Conservation (phyloP, 2,329 filamentous ascomycete species). For the Tolypocladium amazonense region DNA sequence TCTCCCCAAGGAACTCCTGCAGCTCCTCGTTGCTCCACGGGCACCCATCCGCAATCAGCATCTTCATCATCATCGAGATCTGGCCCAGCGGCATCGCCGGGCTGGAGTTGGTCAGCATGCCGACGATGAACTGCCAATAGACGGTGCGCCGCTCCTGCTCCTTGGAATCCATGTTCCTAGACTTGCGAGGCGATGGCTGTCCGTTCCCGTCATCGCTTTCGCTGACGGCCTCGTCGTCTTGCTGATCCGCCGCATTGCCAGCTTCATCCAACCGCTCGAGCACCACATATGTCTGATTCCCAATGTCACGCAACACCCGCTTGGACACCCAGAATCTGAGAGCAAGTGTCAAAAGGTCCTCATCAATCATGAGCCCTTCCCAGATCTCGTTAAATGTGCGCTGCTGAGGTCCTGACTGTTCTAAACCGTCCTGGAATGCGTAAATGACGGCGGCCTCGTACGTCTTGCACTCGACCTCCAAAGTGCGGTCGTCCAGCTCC, state of each 20-base stretch:
- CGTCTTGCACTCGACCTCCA: conserved; percentile 63
- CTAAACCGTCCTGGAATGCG: conserved; percentile 54
- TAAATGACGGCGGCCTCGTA: conserved; percentile 85
- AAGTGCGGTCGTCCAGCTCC: conserved; percentile 68
- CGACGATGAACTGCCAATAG: conserved; percentile 86
- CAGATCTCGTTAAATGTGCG: conserved; percentile 44
- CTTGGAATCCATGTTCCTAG: conserved; percentile 50
- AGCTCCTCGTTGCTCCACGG: conserved; percentile 85
- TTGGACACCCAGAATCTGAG: conserved; percentile 63
- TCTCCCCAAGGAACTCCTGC: conserved; percentile 65
- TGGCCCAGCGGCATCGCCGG: conserved; percentile 67
- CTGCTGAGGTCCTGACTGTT: conserved; percentile 21
- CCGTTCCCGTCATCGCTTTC: conserved; percentile 13
- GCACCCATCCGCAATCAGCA: conserved; percentile 80
- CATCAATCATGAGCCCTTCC: conserved; percentile 58
- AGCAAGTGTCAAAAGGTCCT: conserved; percentile 56
- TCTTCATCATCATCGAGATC: conserved; percentile 92
- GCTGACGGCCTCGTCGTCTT: conserved; percentile 18
- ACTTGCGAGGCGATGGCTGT: conserved; percentile 36
- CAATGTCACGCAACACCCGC: conserved; percentile 49
- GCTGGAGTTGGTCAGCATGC: conserved; percentile 89
- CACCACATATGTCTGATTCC: conserved; percentile 51
- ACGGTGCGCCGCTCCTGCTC: conserved; percentile 50
- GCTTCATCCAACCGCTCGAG: conserved; percentile 49
- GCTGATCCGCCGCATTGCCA: conserved; percentile 12